Base-by-base conservation (phyloP, 352 stramenopile genomes). In the Blastocystis sp. region DNA sequence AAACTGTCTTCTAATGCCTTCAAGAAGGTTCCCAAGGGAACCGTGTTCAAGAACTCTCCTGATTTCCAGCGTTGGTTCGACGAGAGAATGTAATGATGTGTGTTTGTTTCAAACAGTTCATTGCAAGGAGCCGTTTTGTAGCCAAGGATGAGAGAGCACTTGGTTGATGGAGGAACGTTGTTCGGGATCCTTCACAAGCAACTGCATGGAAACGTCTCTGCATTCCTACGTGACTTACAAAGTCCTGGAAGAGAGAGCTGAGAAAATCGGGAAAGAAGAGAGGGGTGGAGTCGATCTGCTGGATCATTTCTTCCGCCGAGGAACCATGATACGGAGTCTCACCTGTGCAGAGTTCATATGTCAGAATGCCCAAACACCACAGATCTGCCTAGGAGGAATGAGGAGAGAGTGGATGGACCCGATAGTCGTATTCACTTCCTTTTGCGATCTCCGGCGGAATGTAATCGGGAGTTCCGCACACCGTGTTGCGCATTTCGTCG, bases 281-380 rank as follows among this genome's bases (percentile, higher is more conserved):
- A 2, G 27, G 7, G 9, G 24, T 48, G 2, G 4, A 63, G 3
- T 14, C 18, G 21, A 81, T 81, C 21, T 24, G 38, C 3, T 38
- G 9, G 21, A 63, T 16, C 18, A 81, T 29, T 61, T 81, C 32
- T 21, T 64, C 69, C 29, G 38, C 27, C 6, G n/a, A 14, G 1
- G 21, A n/a, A 42, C 48, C 51, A 18, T 32, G 21, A 64, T 63
- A 81, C 4, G 69, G 69, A 0, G 69, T 59, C 42, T 57, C 56
- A 18, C 69, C 69, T 1, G 69, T 81, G 34, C 69, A 81, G 4
- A 81, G 46, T 27, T 81, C 69, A 38, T 81, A 81, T 6, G 69
- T 64, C 16, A 81, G 69, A 46, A 81, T 57, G 9, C 69, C 69
- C n/a, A 81, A 44, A 42, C 44, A 81, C 69, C 69, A 81, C n/a